These are phyloP conservation scores for Pseudopyricularia javanii DNA, from an alignment of 2,329 filamentous ascomycete genomes.

Conservation along the genomic window DNA sequence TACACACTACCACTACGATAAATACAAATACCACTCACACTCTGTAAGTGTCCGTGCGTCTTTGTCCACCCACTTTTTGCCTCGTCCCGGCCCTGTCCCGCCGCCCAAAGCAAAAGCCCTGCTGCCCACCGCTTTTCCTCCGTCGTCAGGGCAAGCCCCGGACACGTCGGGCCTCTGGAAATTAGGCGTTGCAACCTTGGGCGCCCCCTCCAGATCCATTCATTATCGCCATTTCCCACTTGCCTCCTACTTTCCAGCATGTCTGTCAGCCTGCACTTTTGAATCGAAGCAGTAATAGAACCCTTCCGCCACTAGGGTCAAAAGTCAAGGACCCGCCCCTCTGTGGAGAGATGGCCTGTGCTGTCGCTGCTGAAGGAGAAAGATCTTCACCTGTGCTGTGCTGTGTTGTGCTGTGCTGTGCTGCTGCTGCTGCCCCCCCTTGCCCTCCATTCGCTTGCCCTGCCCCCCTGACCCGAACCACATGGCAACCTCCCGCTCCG, in stretches of 20 bases:
- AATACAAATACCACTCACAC: constrained; percentile 33
- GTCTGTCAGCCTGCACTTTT: too few species aligned
- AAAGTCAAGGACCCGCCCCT: not conserved
- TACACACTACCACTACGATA: constrained; percentile 58
- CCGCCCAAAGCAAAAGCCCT: too few species aligned
- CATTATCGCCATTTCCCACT: not conserved
- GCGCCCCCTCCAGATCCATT: too few species aligned
- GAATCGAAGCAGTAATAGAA: too few species aligned
- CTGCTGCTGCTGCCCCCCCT: too few species aligned
- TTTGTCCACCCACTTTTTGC: not conserved
- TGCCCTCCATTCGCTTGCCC: not conserved
- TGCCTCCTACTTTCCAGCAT: too few species aligned
- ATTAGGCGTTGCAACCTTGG: constrained; percentile 5
- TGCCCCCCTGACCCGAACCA: not conserved
- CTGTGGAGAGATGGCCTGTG: not conserved
- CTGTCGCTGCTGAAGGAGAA: too few species aligned
- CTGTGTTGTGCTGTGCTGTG: too few species aligned
- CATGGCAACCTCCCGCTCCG: not conserved
- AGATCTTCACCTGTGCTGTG: not conserved
- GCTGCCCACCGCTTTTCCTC: not conserved
- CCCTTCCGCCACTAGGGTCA: not conserved
- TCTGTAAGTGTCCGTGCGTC: constrained; percentile 9
- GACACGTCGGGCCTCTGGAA: constrained; percentile 2
- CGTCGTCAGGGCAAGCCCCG: not conserved
- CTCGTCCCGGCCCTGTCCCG: not conserved